Evolutionary conservation across 805 yeast species (phyloP), one percentile per base, ranked within the genome.

Genomic region (Suhomyces sp.): DNA sequence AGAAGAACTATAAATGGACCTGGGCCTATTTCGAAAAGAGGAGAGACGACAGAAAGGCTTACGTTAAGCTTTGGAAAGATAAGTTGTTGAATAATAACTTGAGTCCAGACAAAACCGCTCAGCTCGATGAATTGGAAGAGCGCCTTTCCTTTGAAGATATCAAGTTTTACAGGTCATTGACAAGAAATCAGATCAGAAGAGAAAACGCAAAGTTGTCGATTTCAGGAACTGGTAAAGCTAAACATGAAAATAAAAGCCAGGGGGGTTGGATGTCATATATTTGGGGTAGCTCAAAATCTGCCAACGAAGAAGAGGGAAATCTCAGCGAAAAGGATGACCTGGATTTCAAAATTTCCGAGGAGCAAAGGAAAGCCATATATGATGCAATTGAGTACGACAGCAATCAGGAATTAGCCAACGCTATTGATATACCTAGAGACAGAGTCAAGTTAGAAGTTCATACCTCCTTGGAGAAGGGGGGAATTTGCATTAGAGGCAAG

Each of bases 361-460:
- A 91, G 59, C 97, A 94, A 63, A 79, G 89, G 57, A 80, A 90
- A 63, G 99, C 96, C 54, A 75, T 94, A 19, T 92, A 90, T 63
- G 96, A 90, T 55, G 96, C 97, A 0, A 92, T 94, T 57, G 99
- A 92, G 57, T 92, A 86, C 60, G 89, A 92, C 60, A 97, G 92
- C 56, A 69, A 76, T 19, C 75, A 80, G 47, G 74, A 73, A 1
- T 51, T 80, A 0, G 62, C 77, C 1, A 83, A 83, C 27, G 72
- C 86, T 1, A 70, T 84, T 6, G 86, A 87, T 54, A 62, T 88
- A 2, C 96, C 97, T 0, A 80, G 83, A 50, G 96, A 90, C 53
- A 73, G 89, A 35, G 81, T 87, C 4, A 81, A 81, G n/a, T 62
- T 87, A 50, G 87, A 87, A 56, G 63, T 93, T 3, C 78, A 82